Conservation (phyloP, 1,139 yeast genomes). For the Magnusiomyces magnusii region DNA sequence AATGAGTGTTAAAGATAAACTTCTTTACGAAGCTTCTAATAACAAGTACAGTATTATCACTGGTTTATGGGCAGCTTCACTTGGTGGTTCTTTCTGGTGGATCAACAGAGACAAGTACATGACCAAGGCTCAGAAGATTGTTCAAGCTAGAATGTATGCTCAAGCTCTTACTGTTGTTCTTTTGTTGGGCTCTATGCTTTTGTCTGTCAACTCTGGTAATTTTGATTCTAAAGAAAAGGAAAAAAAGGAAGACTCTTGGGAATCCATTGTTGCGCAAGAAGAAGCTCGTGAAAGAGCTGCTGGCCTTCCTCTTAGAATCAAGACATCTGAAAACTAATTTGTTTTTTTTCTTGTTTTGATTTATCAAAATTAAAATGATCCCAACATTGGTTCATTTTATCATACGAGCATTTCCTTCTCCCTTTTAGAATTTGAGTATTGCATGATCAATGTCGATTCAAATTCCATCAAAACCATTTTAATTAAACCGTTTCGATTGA, state of each 20-base stretch:
- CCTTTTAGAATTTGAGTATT: no score
- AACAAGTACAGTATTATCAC: conserved; percentile 72
- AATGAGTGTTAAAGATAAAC: conserved; percentile 8
- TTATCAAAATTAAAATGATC: neutral
- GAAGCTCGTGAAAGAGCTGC: conserved; percentile 23
- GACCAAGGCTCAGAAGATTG: conserved; percentile 77
- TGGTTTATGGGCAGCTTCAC: conserved; percentile 77
- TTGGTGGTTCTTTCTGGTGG: conserved; percentile 74
- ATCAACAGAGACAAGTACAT: conserved; percentile 72
- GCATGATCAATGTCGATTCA: no score
- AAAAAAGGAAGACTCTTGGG: conserved; percentile 26
- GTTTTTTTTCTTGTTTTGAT: neutral
- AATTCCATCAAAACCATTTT: no score
- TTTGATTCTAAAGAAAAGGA: conserved; percentile 29
- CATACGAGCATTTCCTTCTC: no score
- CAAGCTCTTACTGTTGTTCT: conserved; percentile 53
- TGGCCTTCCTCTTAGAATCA: conserved; percentile 11
- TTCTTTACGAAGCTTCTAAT: conserved; percentile 26
- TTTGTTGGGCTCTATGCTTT: conserved; percentile 31
- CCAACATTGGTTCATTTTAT: no score
- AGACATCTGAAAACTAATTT: neutral
- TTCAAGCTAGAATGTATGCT: conserved; percentile 92
- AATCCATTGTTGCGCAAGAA: conserved; percentile 27
- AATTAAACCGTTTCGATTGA: no score
- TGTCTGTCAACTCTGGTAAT: conserved; percentile 26